Conservation (phyloP, 495 filamentous ascomycete genomes). For the Chaetomidium leptoderma region DNA sequence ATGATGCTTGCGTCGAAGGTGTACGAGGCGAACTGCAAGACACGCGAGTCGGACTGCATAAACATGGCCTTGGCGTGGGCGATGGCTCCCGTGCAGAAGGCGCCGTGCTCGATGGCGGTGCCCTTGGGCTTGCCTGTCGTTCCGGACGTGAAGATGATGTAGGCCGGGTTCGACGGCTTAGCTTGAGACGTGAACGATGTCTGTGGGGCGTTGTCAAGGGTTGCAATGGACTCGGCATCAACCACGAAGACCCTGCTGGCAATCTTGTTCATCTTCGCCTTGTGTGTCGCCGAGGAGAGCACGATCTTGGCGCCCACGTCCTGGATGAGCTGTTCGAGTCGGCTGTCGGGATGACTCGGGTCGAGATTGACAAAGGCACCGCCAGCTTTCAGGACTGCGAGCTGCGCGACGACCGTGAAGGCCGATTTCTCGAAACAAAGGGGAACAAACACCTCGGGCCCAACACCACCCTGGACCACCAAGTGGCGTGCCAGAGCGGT, state of each 20-base stretch:
- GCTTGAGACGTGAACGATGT: too few species aligned
- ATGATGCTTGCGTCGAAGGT: constrained; percentile 53
- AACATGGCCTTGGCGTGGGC: constrained; percentile 9
- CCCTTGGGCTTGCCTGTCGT: constrained; percentile 52
- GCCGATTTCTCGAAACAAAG: constrained; percentile 49
- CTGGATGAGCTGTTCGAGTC: too few species aligned
- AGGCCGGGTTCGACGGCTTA: too few species aligned
- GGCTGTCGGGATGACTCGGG: constrained; percentile 50
- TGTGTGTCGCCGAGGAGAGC: too few species aligned
- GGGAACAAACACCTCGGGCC: constrained; percentile 29
- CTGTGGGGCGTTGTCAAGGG: too few species aligned
- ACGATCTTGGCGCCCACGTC: too few species aligned
- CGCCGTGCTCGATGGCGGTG: constrained; percentile 32
- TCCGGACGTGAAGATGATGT: constrained; percentile 59
- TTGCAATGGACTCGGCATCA: too few species aligned
- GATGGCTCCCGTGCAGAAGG: constrained; percentile 8
- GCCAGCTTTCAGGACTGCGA: constrained; percentile 47
- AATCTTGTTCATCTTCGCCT: too few species aligned
- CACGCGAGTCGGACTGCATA: constrained; percentile 27
- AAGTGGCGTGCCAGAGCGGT: constrained; percentile 2
- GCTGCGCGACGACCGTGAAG: constrained; percentile 39
- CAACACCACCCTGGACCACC: not conserved
- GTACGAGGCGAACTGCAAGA: constrained; percentile 56
- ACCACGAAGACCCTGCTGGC: too few species aligned
- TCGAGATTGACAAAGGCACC: constrained; percentile 52